Evolutionary conservation across 768 basidiomycete genomes (phyloP), one percentile per base, ranked within the genome.

Genomic region (Phylloporus arenicola): DNA sequence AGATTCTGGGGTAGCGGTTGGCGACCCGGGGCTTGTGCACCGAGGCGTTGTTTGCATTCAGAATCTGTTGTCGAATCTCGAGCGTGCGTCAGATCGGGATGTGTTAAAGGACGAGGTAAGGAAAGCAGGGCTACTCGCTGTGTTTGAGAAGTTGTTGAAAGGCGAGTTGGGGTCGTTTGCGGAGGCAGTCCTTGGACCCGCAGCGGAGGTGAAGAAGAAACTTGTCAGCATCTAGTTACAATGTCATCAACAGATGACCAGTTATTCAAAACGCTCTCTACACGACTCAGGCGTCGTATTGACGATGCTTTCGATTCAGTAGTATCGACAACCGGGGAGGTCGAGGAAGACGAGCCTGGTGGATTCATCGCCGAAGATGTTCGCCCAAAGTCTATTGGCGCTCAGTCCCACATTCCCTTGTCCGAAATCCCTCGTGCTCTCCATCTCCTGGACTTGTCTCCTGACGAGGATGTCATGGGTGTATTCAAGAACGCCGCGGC

Each of bases 401-500:
- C 45, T 25, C 44, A 46, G 11, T 42, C 56, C 38, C 47, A 73
- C 31, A 81, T 90, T 19, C 73, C 78, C 0, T 59, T 91, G 27
- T 73, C 77, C 12, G 65, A 72, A 19, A 72, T 91, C 38, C 82
- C 88, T 3, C 53, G 65, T 11, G 87, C 86, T 11, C 76, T 92
- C 2, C 76, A 76, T 55, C 58, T 70, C 16, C 74, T 92, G 17
- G 80, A 83, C 54, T 71, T 91, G 8, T 79, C 80, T 9, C 75
- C 84, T 22, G 83, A 89, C 62, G 88, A 92, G 59, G 79, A 88
- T 47, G 73, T 89, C 11, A 74, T 92, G 4, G 62, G 73, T 2
- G 84, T 89, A 2, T 88, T 92, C 65, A 74, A 74, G 33, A 88
- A 86, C 53, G 89, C 90, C 3, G 84, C 86, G 0, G 72, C 78